These are phyloP conservation scores for Ligustrum vulgare DNA, from an alignment of 257 asterid genomes.

Conservation along the genomic window DNA sequence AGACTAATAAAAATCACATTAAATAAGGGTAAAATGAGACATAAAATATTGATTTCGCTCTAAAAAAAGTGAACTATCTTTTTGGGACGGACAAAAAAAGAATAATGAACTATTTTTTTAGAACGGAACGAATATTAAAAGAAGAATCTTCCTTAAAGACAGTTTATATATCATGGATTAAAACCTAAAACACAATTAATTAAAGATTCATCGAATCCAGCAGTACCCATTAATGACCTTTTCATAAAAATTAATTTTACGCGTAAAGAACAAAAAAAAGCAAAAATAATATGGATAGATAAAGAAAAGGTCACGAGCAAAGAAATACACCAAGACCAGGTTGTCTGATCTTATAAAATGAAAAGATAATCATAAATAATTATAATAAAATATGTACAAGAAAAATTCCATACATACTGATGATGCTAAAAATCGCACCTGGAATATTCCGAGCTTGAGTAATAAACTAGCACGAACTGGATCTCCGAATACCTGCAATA, in stretches of 20 bases:
- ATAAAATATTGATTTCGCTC: too few species aligned
- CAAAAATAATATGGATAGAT: background rate
- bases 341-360: background rate
- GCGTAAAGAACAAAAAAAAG: background rate
- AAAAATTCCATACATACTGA: too few species aligned
- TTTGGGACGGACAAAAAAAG: too few species aligned
- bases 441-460: too few species aligned
- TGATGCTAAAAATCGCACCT: too few species aligned
- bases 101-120: too few species aligned
- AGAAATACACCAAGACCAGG: background rate
- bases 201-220: background rate
- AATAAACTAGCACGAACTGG: too few species aligned
- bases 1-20: too few species aligned
- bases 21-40: too few species aligned
- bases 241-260: background rate
- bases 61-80: too few species aligned
- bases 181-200: background rate
- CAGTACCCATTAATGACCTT: background rate
- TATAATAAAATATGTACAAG: background rate
- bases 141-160: background rate
- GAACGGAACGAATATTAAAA: too few species aligned
- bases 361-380: background rate
- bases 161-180: background rate
- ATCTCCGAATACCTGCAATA: too few species aligned
- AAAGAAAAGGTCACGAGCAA: background rate